Base-by-base conservation (phyloP, 306 rosid genomes). In the Rosa rugosa region DNA sequence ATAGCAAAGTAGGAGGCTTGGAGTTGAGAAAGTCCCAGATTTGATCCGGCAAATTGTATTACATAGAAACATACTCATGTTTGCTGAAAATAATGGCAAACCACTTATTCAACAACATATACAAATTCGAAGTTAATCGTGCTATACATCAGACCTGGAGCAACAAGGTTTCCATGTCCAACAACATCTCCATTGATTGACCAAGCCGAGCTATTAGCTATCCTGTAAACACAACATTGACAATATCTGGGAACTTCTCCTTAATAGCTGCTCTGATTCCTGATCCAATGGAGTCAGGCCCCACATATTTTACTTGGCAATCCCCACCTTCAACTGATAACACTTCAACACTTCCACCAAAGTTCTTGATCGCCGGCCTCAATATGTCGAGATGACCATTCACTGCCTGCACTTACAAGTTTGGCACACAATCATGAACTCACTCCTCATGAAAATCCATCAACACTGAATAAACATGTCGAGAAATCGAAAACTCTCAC, bases 341-440 rank as follows among this genome's bases (percentile, higher is more conserved):
- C 38, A 95, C 98, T 79, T 93, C 84, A 79, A 95, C 99, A 5
- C 93, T 90, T 67, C 98, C 98, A 11, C 98, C 98, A 36, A 65
- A 95, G 81, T 93, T 95, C 86, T 88, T 93, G 27, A 95, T 90
- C 64, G 99, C 99, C 6, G 98, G 96, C 79, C 98, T 90, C 91
- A 93, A 53, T 78, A 91, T 85, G 86, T 93, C 91, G 2, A 95
- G 89, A 84, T 95, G 98, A 79, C 82, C 82, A 81, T 93, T 86
- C 82, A 95, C 98, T 4, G 92, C 96, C 99, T 95, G 77, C 84
- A 77, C 27, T 76, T 56, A 6, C 60, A 75, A 75, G 50, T 60
- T 75, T 1, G 27, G 6, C 42, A 75, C n/a, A 62, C 10, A 22
- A 44, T 75, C 31, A 75, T 25, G 8, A 57, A 27, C 62, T 72